Evolutionary conservation across 352 stramenopile species (phyloP).

Genomic region (Pythium brachiatum): DNA sequence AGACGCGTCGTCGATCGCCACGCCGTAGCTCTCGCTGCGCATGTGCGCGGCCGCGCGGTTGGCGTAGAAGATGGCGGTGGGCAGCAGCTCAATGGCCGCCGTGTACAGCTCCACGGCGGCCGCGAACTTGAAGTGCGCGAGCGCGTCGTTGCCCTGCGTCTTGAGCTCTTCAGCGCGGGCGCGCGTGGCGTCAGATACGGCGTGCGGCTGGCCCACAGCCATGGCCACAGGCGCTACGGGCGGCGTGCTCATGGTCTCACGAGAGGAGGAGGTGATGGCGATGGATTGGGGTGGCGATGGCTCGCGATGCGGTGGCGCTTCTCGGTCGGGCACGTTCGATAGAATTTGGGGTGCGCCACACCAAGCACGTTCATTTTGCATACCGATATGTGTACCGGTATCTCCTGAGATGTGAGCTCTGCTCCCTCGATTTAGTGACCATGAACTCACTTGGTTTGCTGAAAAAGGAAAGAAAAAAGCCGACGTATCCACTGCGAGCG

Average conservation of each 20-base stretch:
- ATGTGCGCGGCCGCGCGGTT: constrained; percentile 97
- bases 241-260: constrained; percentile 9
- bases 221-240: constrained; percentile 34
- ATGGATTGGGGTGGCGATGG: neutral
- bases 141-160: constrained; percentile 77
- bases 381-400: constrained; percentile 13
- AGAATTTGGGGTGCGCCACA: constrained; percentile 26
- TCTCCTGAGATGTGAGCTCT: neutral
- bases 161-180: constrained; percentile 78
- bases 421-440: constrained; percentile 15
- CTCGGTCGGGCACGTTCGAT: constrained; percentile 21
- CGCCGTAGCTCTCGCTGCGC: constrained; percentile 98
- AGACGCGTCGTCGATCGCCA: constrained; percentile 97
- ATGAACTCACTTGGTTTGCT: neutral
- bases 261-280: neutral
- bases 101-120: constrained; percentile 88
- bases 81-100: constrained; percentile 81
- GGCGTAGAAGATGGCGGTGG: constrained; percentile 92
- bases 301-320: neutral
- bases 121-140: constrained; percentile 80
- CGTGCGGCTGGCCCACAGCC: constrained; percentile 49
- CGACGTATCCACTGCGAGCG: neutral
- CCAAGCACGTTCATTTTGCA: neutral
- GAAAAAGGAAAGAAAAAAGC: constrained; percentile 16
- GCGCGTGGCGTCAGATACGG: constrained; percentile 61